Base-by-base conservation (phyloP, 805 yeast species). In the Candida tammaniensis region DNA sequence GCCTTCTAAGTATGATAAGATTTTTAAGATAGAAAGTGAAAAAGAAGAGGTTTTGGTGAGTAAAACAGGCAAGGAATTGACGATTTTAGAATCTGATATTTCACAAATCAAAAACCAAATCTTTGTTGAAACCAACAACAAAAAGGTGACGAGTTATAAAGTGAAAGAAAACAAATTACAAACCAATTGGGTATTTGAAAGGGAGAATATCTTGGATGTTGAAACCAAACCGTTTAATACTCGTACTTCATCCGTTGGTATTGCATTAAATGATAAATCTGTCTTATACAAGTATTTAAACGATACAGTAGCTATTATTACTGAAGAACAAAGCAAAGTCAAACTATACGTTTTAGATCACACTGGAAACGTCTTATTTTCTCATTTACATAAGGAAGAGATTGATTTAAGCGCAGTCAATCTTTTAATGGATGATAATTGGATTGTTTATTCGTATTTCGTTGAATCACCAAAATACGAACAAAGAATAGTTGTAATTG, bases 221-320 rank as follows among this genome's bases (percentile, higher is more conserved):
- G 27, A 46, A 15, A 31, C 43, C 5, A 56, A 52, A 27, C 57
- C 60, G 5, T 31, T 21, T 4, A 51, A 50, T 22, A 36, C 53
- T 3, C 42, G 40, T 23, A 53, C 65, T 2, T 38, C 82, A 0
- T 80, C 82, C 10, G 54, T 81, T 30, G 97, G 95, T 7, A 70
- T 75, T 17, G 75, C 83, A 0, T 59, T 84, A 18, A 80, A 82
- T 14, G 80, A 83, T 46, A 73, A 86, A 51, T 68, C 80, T 1
- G 91, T 86, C 1, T 59, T 87, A 24, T 87, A 89, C 73, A 93
- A 91, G 57, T 89, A 83, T 54, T 60, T 89, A 40, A 72, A 84
- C 49, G 78, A 85, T 48, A 39, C 76, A 14, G 65, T 82, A 2
- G 65, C 79, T 14, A 71, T 80, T 2, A 60, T 80, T 0, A 53